These are phyloP conservation scores for Lepraria neglecta DNA, from an alignment of 495 filamentous ascomycete species.

Conservation along the genomic window DNA sequence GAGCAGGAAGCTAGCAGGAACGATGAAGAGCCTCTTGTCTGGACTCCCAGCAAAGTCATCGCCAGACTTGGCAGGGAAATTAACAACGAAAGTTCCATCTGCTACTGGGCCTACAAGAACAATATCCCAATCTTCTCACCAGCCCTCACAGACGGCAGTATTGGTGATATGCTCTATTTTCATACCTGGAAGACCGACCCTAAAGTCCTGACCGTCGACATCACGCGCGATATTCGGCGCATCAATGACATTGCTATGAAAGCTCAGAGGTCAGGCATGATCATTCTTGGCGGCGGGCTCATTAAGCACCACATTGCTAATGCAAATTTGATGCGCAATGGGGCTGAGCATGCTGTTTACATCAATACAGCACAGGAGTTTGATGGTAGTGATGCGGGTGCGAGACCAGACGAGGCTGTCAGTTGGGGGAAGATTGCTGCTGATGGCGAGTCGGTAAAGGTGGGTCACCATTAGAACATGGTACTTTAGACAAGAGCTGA, in stretches of 20 bases:
- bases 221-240: conserved; percentile 79
- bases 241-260: conserved; percentile 90
- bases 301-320: conserved; percentile 98
- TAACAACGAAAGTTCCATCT: conserved; percentile 77
- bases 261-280: conserved; percentile 81
- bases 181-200: conserved; percentile 86
- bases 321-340: conserved; percentile 93
- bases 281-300: conserved; percentile 86
- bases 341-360: conserved; percentile 92
- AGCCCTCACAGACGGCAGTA: conserved; percentile 84
- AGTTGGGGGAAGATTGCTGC: conserved; percentile 98
- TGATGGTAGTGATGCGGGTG: conserved; percentile 93
- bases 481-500: neutral
- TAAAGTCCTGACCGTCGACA: conserved; percentile 70
- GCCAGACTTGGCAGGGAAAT: conserved; percentile 84
- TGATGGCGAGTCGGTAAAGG: conserved; percentile 80
- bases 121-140: conserved; percentile 95
- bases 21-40: conserved; percentile 59
- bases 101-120: conserved; percentile 93
- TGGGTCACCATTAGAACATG: conserved; percentile 29
- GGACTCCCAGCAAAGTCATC: conserved; percentile 88
- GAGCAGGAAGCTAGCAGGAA: conserved; percentile 71
- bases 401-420: conserved; percentile 91
- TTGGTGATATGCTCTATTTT: conserved; percentile 97
- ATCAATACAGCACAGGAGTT: conserved; percentile 96